A percentile compares a stretch with the other conserved stretches of the same genome.
Conservation (phyloP, 2,329 filamentous ascomycete genomes). For the Teratosphaeria viscida region DNA sequence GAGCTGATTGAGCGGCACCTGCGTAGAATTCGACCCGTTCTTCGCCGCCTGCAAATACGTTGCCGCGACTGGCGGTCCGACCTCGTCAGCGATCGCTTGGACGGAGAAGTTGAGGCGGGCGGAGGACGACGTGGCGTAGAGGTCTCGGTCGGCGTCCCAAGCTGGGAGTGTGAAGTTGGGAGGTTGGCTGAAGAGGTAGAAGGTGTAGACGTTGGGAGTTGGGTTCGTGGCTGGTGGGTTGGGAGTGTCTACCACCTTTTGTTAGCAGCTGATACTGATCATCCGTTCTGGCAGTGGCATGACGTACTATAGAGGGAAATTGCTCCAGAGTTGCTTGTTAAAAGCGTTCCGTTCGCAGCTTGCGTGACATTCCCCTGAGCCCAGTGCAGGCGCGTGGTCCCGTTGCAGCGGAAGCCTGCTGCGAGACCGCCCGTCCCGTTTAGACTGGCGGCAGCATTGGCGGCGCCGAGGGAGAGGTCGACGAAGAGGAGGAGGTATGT, state of each 20-base stretch:
- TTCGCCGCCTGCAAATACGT: slow-evolving; percentile 15
- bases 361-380: slow-evolving; percentile 18
- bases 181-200: slow-evolving; percentile 23
- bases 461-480: neutral
- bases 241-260: neutral
- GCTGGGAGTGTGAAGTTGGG: slow-evolving; percentile 12
- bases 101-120: slow-evolving; percentile 17
- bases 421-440: neutral
- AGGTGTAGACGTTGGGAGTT: slow-evolving; percentile 15
- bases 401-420: neutral
- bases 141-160: slow-evolving; percentile 9
- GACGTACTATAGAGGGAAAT: slow-evolving; percentile 15
- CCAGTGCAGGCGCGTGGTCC: slow-evolving; percentile 21
- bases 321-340: slow-evolving; percentile 7
- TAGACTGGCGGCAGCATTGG: neutral
- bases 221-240: neutral
- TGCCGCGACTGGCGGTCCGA: slow-evolving; percentile 16
- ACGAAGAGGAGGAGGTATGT: neutral
- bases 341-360: slow-evolving; percentile 8
- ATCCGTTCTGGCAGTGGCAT: neutral
- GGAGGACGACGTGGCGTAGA: slow-evolving; percentile 4
- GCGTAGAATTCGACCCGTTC: neutral
- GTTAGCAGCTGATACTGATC: neutral
- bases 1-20: neutral
- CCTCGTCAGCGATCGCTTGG: slow-evolving; percentile 8